These are phyloP conservation scores for Pestalotiopsis sp. DNA, from an alignment of 2,329 filamentous ascomycete genomes.

Conservation along the genomic window DNA sequence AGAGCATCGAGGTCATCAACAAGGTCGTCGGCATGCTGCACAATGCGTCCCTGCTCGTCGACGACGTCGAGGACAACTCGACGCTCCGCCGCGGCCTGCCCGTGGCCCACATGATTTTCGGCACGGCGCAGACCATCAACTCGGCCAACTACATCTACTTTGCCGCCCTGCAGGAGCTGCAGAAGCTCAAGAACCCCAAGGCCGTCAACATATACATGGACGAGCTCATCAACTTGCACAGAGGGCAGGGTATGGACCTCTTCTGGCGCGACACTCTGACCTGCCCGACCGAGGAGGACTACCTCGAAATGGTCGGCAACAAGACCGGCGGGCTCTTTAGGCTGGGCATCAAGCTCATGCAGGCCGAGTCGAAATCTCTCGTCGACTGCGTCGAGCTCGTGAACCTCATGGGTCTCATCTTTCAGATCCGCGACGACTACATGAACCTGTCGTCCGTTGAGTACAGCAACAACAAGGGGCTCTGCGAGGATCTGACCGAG, in stretches of 20 bases:
- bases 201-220: slow-evolving; percentile 76
- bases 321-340: slow-evolving; percentile 89
- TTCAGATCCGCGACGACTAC: slow-evolving; percentile 93
- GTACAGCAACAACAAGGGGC: slow-evolving; percentile 87
- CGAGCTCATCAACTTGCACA: slow-evolving; percentile 81
- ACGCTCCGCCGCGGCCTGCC: slow-evolving; percentile 77
- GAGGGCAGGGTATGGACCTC: slow-evolving; percentile 88
- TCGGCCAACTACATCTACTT: slow-evolving; percentile 91
- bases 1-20: slow-evolving; percentile 74
- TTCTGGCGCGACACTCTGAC: slow-evolving; percentile 87
- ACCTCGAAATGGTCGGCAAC: slow-evolving; percentile 91
- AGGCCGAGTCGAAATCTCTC: slow-evolving; percentile 64
- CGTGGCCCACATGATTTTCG: slow-evolving; percentile 83
- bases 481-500: slow-evolving; percentile 94
- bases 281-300: slow-evolving; percentile 84
- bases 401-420: slow-evolving; percentile 82
- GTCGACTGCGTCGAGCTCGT: slow-evolving; percentile 81
- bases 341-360: slow-evolving; percentile 85
- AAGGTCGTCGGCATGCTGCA: slow-evolving; percentile 84
- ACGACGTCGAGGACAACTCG: slow-evolving; percentile 86
- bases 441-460: slow-evolving; percentile 77
- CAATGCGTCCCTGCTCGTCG: slow-evolving; percentile 80
- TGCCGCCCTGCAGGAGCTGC: slow-evolving; percentile 73
- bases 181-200: slow-evolving; percentile 68
- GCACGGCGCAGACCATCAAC: slow-evolving; percentile 87